phyloP scores from a whole-genome alignment of 2,329 filamentous ascomycete genomes.

The Coleophoma crateriformis region DNA sequence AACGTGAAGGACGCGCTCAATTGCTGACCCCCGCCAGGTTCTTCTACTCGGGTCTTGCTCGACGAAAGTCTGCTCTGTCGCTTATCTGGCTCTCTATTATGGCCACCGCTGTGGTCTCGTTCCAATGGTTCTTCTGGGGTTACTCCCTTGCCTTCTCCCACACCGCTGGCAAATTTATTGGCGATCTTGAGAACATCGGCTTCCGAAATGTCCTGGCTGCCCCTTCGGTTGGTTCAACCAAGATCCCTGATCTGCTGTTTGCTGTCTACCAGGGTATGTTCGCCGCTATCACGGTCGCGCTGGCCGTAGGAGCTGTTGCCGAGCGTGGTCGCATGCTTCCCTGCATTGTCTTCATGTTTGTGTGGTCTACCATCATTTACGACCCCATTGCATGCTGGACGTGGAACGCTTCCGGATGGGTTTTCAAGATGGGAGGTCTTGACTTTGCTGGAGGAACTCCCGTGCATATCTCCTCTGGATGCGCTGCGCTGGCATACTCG shows the following conservation, averaged over 20 bases:
- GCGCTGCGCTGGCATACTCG: conserved; percentile 81
- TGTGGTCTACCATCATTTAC: conserved; percentile 87
- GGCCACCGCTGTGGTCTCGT: conserved; percentile 75
- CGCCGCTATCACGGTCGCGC: conserved; percentile 77
- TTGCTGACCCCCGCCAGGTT: conserved; percentile 39
- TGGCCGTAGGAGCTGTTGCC: conserved; percentile 78
- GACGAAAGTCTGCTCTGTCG: conserved; percentile 83
- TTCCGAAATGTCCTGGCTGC: conserved; percentile 69
- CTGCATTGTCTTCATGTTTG: conserved; percentile 86
- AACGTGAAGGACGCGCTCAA: conserved; percentile 11
- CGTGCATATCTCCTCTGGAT: conserved; percentile 81
- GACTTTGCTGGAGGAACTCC: conserved; percentile 90
- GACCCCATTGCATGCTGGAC: conserved; percentile 94
- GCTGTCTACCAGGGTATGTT: conserved; percentile 88
- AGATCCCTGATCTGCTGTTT: conserved; percentile 79
- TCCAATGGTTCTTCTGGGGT: conserved; percentile 73
- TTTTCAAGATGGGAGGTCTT: conserved; percentile 70
- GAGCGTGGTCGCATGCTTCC: conserved; percentile 86
- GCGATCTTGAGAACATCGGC: conserved; percentile 73
- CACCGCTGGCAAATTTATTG: conserved; percentile 54
- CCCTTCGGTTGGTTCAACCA: conserved; percentile 67
- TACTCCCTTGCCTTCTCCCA: conserved; percentile 50
- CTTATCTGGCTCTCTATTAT: conserved; percentile 89
- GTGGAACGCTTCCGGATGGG: conserved; percentile 83
- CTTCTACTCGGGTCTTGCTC: conserved; percentile 88